Evolutionary conservation across 208 protist genomes (phyloP).

Genomic region (Trypanosoma grayi): DNA sequence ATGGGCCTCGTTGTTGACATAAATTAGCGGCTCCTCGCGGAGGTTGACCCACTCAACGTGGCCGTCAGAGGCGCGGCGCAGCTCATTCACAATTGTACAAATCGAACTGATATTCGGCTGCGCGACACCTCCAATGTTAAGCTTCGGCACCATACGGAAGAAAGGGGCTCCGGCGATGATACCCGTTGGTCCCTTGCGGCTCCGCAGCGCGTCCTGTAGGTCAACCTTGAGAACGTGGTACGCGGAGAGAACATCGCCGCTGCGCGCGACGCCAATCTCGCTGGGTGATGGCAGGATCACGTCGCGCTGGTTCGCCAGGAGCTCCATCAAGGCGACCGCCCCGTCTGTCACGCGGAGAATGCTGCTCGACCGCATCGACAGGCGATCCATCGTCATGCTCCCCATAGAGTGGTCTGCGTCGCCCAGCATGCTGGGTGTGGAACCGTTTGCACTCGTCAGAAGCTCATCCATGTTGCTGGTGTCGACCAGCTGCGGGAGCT

Average conservation of each 20-base stretch:
- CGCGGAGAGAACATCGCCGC: constrained; percentile 74
- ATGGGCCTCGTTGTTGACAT: constrained; percentile 83
- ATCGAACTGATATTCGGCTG: constrained; percentile 76
- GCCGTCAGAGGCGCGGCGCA: constrained; percentile 62
- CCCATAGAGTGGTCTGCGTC: constrained; percentile 21
- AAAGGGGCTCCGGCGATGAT: constrained; percentile 82
- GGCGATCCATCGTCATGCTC: constrained; percentile 39
- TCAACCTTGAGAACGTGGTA: constrained; percentile 81
- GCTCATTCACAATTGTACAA: constrained; percentile 76
- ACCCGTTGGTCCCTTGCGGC: constrained; percentile 59
- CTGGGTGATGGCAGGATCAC: constrained; percentile 63
- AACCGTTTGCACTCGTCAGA: neutral
- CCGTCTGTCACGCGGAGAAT: constrained; percentile 52
- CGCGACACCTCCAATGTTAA: constrained; percentile 80
- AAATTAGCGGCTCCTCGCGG: constrained; percentile 84
- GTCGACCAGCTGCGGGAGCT: too few species aligned
- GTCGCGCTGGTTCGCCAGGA: constrained; percentile 55
- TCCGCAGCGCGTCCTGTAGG: constrained; percentile 65
- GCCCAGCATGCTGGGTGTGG: neutral
- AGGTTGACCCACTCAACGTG: constrained; percentile 85
- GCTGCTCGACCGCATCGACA: constrained; percentile 65
- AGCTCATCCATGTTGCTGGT: too few species aligned
- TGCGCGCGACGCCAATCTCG: constrained; percentile 55
- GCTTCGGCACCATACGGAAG: constrained; percentile 85
- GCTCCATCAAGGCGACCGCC: constrained; percentile 69